phyloP scores from a whole-genome alignment of 768 basidiomycete genomes.

The Naganishia onofrii region DNA sequence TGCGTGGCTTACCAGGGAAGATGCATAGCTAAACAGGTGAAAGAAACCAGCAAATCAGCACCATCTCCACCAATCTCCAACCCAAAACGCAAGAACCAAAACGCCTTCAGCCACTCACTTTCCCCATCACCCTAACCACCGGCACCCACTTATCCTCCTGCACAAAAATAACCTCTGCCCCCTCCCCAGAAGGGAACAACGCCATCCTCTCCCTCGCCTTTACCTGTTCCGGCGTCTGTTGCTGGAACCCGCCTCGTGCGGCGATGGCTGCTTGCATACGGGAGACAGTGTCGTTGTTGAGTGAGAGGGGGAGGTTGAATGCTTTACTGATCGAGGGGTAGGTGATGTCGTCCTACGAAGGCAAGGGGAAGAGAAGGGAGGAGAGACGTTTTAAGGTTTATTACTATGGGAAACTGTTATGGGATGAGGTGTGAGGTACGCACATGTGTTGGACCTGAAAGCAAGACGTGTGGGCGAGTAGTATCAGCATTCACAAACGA shows the following conservation, averaged over 20 bases:
- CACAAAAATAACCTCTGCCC: slow-evolving; percentile 74
- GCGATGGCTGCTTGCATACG: slow-evolving; percentile 68
- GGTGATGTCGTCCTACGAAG: slow-evolving; percentile 65
- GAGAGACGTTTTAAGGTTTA: background rate
- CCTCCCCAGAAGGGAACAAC: slow-evolving; percentile 66
- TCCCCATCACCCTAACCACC: slow-evolving; percentile 77
- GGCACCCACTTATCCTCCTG: slow-evolving; percentile 86
- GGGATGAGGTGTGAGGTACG: background rate
- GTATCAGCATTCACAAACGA: too few relatives aligned
- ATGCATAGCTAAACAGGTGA: slow-evolving; percentile 67
- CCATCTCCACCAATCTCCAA: too few relatives aligned
- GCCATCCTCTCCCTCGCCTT: slow-evolving; percentile 84
- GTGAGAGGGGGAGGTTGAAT: slow-evolving; percentile 65
- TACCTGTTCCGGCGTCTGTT: slow-evolving; percentile 72
- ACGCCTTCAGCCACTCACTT: slow-evolving; percentile 47
- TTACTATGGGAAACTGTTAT: too few relatives aligned
- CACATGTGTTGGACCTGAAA: slow-evolving; percentile 4
- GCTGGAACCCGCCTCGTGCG: slow-evolving; percentile 53
- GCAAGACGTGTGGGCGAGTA: too few relatives aligned
- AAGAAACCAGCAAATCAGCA: background rate
- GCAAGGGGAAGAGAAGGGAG: background rate
- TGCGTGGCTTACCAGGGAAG: slow-evolving; percentile 64
- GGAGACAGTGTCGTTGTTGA: slow-evolving; percentile 72
- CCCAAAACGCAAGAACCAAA: too few relatives aligned
- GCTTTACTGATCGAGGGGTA: slow-evolving; percentile 82